Evolutionary conservation across 306 rosid genomes (phyloP).

Genomic region (Acacia acuminata): DNA sequence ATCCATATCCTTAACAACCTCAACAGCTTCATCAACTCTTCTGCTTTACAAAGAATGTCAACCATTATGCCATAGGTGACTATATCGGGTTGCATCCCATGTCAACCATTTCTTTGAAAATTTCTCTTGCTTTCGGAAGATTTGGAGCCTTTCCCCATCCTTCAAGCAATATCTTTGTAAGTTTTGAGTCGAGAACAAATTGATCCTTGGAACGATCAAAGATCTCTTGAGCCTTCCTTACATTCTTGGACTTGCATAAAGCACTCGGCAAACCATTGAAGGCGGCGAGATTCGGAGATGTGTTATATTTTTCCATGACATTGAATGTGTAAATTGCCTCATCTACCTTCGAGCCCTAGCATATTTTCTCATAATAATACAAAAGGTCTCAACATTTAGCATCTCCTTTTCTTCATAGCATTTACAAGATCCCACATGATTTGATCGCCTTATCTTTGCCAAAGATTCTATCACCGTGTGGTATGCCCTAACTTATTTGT

Average conservation of each 20-base stretch:
- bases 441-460: conserved; percentile 81
- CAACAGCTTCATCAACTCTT: conserved; percentile 81
- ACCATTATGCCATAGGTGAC: conserved; percentile 91
- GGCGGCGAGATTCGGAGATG: conserved; percentile 63
- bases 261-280: conserved; percentile 81
- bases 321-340: conserved; percentile 84
- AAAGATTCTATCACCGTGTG: conserved; percentile 77
- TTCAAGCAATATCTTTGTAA: conserved; percentile 70
- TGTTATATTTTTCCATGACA: conserved; percentile 70
- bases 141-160: conserved; percentile 92
- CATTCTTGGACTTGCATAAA: conserved; percentile 79
- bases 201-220: conserved; percentile 66
- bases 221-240: conserved; percentile 81
- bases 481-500: conserved; percentile 70
- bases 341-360: conserved; percentile 81
- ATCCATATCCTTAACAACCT: conserved; percentile 73
- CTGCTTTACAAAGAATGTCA: conserved; percentile 85
- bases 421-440: conserved; percentile 86
- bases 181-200: conserved; percentile 72
- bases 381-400: conserved; percentile 81
- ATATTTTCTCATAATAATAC: conserved; percentile 83
- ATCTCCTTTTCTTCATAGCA: conserved; percentile 63
- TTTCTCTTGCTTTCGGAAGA: conserved; percentile 76
- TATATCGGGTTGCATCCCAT: conserved; percentile 68
- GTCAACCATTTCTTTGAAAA: conserved; percentile 68